Conservation (phyloP, 2,329 filamentous ascomycete genomes). For the Incumbomyces delicatus region DNA sequence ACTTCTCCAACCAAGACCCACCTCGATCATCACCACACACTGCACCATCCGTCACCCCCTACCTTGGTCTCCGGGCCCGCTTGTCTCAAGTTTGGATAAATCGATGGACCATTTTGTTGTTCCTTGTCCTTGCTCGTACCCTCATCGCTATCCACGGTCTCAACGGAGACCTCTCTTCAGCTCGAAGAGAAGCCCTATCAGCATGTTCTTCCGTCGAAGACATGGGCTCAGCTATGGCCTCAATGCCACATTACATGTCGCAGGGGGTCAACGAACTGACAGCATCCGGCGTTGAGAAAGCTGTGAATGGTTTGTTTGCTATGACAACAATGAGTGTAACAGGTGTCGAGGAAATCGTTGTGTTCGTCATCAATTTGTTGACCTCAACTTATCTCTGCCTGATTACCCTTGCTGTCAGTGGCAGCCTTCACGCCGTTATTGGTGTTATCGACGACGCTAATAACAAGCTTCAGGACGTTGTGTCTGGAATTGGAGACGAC, state of each 20-base stretch:
- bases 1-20: constrained; percentile 45
- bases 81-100: constrained; percentile 97
- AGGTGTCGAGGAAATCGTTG: constrained; percentile 73
- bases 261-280: constrained; percentile 79
- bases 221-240: constrained; percentile 88
- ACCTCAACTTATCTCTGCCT: constrained; percentile 85
- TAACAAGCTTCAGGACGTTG: constrained; percentile 49
- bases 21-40: constrained; percentile 51
- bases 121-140: constrained; percentile 74
- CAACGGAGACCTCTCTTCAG: constrained; percentile 62
- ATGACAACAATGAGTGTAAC: constrained; percentile 71
- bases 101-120: constrained; percentile 82
- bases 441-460: constrained; percentile 51
- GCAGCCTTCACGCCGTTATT: constrained; percentile 63
- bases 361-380: constrained; percentile 88
- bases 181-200: constrained; percentile 70
- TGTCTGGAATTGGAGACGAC: constrained; percentile 37
- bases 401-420: constrained; percentile 71
- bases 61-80: constrained; percentile 78
- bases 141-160: constrained; percentile 66
- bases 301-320: constrained; percentile 68
- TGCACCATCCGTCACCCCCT: constrained; percentile 68
- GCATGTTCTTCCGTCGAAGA: constrained; percentile 89
- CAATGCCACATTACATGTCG: constrained; percentile 93
- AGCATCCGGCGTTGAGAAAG: constrained; percentile 67